phyloP scores from a whole-genome alignment of 352 stramenopile species.

The Phytophthora chlamydospora region DNA sequence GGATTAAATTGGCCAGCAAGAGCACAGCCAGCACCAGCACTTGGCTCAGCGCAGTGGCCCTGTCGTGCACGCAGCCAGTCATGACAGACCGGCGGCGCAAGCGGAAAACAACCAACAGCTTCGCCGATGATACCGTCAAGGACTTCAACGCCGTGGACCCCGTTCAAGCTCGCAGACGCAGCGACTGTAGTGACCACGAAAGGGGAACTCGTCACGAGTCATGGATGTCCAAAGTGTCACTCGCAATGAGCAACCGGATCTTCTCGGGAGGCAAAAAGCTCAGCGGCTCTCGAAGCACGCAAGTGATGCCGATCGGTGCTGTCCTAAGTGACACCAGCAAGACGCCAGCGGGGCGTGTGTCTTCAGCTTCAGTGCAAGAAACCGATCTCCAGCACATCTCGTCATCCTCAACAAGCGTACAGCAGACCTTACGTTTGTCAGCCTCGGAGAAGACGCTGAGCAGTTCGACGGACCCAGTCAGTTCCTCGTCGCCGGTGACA shows the following conservation, averaged over 20 bases:
- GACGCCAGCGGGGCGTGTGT: slow-evolving; percentile 2
- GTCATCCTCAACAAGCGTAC: background rate
- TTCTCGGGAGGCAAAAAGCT: slow-evolving; percentile 58
- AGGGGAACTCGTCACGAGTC: slow-evolving; percentile 43
- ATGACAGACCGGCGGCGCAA: slow-evolving; percentile 55
- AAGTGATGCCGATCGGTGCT: slow-evolving; percentile 56
- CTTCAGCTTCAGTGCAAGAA: slow-evolving; percentile 19
- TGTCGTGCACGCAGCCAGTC: slow-evolving; percentile 7
- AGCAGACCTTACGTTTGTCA: slow-evolving; percentile 9
- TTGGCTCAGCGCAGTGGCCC: slow-evolving; percentile 6
- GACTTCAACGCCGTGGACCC: slow-evolving; percentile 46
- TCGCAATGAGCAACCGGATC: slow-evolving; percentile 66
- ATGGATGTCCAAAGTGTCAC: slow-evolving; percentile 73
- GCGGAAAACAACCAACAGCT: slow-evolving; percentile 34
- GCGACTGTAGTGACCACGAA: slow-evolving; percentile 28
- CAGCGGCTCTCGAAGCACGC: slow-evolving; percentile 57
- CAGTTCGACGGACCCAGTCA: slow-evolving; percentile 3
- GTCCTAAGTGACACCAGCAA: slow-evolving; percentile 16
- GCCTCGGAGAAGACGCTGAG: slow-evolving; percentile 14
- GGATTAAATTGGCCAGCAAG: slow-evolving; percentile 22
- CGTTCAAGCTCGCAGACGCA: slow-evolving; percentile 24
- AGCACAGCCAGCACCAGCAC: slow-evolving; percentile 4
- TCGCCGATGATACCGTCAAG: slow-evolving; percentile 29
- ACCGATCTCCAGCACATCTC: background rate
- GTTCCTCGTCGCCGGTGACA: slow-evolving; percentile 5